These are phyloP conservation scores for Camellia sinensis DNA, from an alignment of 148 eudicot species.

Conservation along the genomic window DNA sequence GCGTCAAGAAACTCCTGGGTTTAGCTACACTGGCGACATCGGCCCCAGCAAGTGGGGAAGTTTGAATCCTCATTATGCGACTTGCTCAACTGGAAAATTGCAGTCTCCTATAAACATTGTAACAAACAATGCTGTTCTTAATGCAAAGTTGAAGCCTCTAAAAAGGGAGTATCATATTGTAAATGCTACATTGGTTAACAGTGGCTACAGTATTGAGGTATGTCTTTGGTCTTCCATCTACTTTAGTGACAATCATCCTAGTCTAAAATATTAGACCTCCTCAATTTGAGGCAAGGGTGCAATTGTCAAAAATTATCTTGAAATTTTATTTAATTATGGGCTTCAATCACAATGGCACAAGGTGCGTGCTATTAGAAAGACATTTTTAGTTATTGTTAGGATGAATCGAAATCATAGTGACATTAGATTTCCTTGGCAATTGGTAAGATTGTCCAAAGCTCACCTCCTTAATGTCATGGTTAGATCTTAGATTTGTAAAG, in stretches of 20 bases:
- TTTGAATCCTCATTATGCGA: slow-evolving; percentile 24
- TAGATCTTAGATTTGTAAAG: no score
- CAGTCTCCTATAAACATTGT: slow-evolving; percentile 81
- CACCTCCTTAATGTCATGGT: no score
- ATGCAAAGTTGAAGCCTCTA: slow-evolving; percentile 40
- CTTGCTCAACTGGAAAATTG: slow-evolving; percentile 52
- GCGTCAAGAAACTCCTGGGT: not conserved
- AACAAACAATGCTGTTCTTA: slow-evolving; percentile 19
- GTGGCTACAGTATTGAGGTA: slow-evolving; percentile 53
- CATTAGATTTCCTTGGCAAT: no score
- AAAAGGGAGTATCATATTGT: slow-evolving; percentile 32
- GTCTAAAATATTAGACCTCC: not conserved
- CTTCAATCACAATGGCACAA: no score
- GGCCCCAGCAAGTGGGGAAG: slow-evolving; percentile 52
- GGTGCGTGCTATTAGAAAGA: no score
- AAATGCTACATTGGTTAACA: slow-evolving; percentile 51
- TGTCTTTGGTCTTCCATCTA: not conserved
- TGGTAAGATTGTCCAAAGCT: no score
- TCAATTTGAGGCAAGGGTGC: no score
- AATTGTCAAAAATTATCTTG: no score
- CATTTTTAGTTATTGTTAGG: no score
- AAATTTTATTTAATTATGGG: no score
- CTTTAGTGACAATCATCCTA: not conserved
- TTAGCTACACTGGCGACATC: slow-evolving; percentile 27
- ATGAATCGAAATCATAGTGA: no score